Base-by-base conservation (phyloP, 805 yeast species). In the Saccharomycopsis capsularis region DNA sequence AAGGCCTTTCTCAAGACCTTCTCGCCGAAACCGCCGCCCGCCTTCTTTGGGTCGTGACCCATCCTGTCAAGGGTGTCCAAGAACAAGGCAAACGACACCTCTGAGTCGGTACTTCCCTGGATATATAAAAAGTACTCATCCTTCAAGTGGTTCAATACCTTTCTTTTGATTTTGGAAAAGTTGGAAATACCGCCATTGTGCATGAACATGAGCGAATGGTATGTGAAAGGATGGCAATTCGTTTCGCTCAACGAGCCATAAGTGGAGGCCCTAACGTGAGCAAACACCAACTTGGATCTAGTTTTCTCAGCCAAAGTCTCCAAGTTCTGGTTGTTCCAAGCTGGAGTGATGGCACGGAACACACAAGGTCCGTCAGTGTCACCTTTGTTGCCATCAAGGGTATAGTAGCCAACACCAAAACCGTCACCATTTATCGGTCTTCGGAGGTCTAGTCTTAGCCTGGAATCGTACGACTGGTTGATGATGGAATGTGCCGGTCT, bases 371-470 rank as follows among this genome's bases (percentile, higher is more conserved):
- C 85, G 39, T 79, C 77, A 9, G 62, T 55, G 36, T 74, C 77
- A 18, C 76, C 62, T 25, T 65, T 70, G 9, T 63, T 65, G 42
- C 78, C 81, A 7, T 67, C 67, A 40, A 78, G 84, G 3, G 81
- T 73, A 61, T 93, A 93, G 67, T 93, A 93, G 0, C 98, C 98
- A 21, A 93, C 91, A 1, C 99, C 99, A 64, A 93, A 93, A 0
- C 99, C 99, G 65, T 93, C 99, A 38, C 99, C 99, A 63, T 93
- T 93, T 57, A 93, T 87, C 1, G 99, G 98, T 46, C 95, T 78
- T 56, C 95, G 65, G 58, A 80, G 82, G 60, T 93, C 98, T 16
- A 93, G 71, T 48, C 99, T 73, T 36, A 93, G 71, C 43, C 99
- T 68, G 37, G 93, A 81, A 63, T 93, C 99, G 60, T 85, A 93